phyloP scores from a whole-genome alignment of 805 yeast genomes.

The Ogataea siamensis region DNA sequence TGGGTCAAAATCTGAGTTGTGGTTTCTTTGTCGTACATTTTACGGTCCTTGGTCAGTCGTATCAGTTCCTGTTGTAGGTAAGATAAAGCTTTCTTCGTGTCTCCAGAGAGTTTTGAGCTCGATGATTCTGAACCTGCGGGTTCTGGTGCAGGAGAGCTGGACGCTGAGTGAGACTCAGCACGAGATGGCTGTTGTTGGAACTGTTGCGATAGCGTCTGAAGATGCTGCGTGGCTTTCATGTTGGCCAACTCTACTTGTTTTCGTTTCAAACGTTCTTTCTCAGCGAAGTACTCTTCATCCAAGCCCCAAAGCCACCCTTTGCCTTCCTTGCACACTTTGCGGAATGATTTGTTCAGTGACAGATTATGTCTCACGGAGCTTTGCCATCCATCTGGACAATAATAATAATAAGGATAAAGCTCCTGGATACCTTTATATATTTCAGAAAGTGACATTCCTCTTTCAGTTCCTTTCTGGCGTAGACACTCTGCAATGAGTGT shows the following conservation, averaged over 20 bases:
- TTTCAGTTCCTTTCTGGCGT: conserved; percentile 58
- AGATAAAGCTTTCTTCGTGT: conserved; percentile 71
- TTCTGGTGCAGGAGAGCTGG: conserved; percentile 19
- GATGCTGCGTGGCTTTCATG: conserved; percentile 23
- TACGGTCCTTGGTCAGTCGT: conserved; percentile 72
- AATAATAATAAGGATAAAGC: conserved; percentile 84
- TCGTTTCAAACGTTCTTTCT: conserved; percentile 68
- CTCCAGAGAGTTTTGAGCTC: conserved; percentile 42
- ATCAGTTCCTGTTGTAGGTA: conserved; percentile 85
- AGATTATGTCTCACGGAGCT: conserved; percentile 88
- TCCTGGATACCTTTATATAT: conserved; percentile 86
- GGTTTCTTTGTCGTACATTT: conserved; percentile 72
- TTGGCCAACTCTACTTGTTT: conserved; percentile 61
- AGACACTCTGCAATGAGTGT: conserved; percentile 78
- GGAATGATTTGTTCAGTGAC: conserved; percentile 80
- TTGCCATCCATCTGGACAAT: conserved; percentile 98
- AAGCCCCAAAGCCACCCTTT: conserved; percentile 94
- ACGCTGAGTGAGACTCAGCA: background rate
- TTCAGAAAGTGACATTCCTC: conserved; percentile 80
- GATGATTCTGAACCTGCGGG: conserved; percentile 14
- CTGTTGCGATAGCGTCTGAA: conserved; percentile 20
- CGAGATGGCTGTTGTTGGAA: conserved; percentile 27
- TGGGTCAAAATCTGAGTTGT: conserved; percentile 84
- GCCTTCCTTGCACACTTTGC: conserved; percentile 80
- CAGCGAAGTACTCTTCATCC: conserved; percentile 80